Conservation (phyloP, 495 filamentous ascomycete genomes). For the Acidiella bohemica region DNA sequence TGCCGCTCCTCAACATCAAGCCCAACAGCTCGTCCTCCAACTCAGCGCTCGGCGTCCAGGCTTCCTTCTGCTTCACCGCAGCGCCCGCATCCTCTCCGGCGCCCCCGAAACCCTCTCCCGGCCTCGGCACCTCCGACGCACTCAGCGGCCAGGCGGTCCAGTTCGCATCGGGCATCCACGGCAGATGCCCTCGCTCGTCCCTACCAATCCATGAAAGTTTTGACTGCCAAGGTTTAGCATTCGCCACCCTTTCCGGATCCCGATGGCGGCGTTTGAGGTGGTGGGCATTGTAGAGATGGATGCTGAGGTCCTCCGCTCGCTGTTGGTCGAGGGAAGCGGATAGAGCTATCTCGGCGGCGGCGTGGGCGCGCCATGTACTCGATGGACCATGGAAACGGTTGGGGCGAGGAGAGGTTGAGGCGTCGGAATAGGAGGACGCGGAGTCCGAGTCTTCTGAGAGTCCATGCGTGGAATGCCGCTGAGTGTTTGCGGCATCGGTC, state of each 20-base stretch:
- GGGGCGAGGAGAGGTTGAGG: conserved; percentile 26
- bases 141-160: conserved; percentile 76
- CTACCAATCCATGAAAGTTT: conserved; percentile 25
- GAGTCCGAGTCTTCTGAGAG: too few relatives aligned
- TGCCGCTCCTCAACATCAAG: conserved; percentile 46
- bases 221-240: conserved; percentile 21
- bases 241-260: conserved; percentile 14
- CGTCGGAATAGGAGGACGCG: too few relatives aligned
- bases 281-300: conserved; percentile 67
- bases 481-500: too few relatives aligned
- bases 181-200: conserved; percentile 21
- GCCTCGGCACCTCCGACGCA: conserved; percentile 44
- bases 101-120: conserved; percentile 32
- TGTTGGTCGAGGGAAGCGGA: conserved; percentile 44
- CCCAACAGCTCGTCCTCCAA: conserved; percentile 57
- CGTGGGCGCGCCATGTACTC: conserved; percentile 48
- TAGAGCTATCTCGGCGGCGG: conserved; percentile 43
- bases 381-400: conserved; percentile 42
- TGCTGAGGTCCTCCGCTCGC: conserved; percentile 46
- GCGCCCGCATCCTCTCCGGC: conserved; percentile 29
- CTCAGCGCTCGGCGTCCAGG: conserved; percentile 39
- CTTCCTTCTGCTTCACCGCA: conserved; percentile 34
- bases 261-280: conserved; percentile 39
- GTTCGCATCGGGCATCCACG: conserved; percentile 17
- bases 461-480: too few relatives aligned